Evolutionary conservation across 441 rosid genomes (phyloP).

Genomic region (Populus trichocarpa): DNA sequence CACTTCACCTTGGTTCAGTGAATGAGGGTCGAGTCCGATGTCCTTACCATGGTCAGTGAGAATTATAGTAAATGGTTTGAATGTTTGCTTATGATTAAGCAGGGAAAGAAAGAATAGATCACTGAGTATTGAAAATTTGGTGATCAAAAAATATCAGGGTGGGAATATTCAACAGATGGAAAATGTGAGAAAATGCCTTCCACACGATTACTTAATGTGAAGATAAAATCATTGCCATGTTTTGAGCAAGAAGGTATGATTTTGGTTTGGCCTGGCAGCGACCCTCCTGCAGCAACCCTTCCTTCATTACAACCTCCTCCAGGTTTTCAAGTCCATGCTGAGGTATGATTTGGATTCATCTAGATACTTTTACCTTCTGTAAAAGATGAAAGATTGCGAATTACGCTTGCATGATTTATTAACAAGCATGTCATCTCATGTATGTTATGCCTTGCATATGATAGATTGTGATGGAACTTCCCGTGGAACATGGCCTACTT

Average conservation of each 20-base stretch:
- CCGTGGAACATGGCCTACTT: conserved; percentile 94
- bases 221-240: conserved; percentile 77
- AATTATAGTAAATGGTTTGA: not conserved
- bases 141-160: conserved; percentile 45
- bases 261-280: conserved; percentile 95
- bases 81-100: not conserved
- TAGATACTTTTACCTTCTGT: not conserved
- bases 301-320: conserved; percentile 88
- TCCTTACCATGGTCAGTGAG: conserved; percentile 88
- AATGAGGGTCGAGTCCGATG: conserved; percentile 92
- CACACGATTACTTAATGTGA: conserved; percentile 59
- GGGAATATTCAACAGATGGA: conserved; percentile 95
- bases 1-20: conserved; percentile 92
- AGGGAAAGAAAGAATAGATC: not conserved
- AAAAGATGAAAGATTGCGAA: not conserved
- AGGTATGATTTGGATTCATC: conserved; percentile 43
- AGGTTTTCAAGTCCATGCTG: conserved; percentile 85
- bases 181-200: conserved; percentile 95
- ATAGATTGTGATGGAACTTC: conserved; percentile 96
- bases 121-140: conserved; percentile 16
- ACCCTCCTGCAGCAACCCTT: conserved; percentile 64
- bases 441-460: conserved; percentile 10
- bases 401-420: conserved; percentile 1
- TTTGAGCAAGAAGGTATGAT: conserved; percentile 93
- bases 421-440: conserved; percentile 9